These are phyloP conservation scores for Coemansia linderi DNA, from an alignment of 371 early-diverging fungal genomes.

Conservation along the genomic window DNA sequence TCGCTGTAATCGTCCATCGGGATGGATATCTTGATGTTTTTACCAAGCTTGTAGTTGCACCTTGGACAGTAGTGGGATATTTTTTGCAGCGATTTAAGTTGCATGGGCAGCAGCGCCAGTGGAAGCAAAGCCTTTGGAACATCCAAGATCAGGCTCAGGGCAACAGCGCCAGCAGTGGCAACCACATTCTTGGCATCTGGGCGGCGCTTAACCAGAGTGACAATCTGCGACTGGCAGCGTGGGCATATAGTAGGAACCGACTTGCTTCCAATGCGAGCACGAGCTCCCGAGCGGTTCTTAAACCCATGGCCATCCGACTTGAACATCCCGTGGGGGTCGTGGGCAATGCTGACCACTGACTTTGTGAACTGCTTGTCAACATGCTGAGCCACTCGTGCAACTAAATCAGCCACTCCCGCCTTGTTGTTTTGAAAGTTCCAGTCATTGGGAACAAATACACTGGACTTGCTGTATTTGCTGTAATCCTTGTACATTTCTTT, in stretches of 20 bases:
- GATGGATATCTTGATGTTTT: slow-evolving; percentile 33
- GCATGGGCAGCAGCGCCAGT: slow-evolving; percentile 39
- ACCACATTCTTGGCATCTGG: slow-evolving; percentile 29
- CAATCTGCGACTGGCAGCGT: slow-evolving; percentile 31
- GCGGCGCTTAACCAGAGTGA: slow-evolving; percentile 37
- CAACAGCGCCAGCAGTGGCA: slow-evolving; percentile 33
- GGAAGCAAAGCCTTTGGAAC: slow-evolving; percentile 32
- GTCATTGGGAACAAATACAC: slow-evolving; percentile 29
- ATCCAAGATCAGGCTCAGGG: slow-evolving; percentile 27
- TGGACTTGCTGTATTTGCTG: slow-evolving; percentile 24
- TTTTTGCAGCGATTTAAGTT: slow-evolving; percentile 33
- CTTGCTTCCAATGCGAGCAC: slow-evolving; percentile 37
- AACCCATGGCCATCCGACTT: slow-evolving; percentile 12
- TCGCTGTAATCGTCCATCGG: slow-evolving; percentile 13
- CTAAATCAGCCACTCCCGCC: slow-evolving; percentile 20
- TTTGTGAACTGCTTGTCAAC: slow-evolving; percentile 32
- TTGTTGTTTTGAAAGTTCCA: slow-evolving; percentile 23
- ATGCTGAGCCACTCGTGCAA: slow-evolving; percentile 20
- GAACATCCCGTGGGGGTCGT: slow-evolving; percentile 44
- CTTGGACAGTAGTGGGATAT: slow-evolving; percentile 35
- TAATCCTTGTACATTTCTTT: not conserved
- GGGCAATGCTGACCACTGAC: slow-evolving; percentile 30
- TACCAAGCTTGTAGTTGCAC: slow-evolving; percentile 46
- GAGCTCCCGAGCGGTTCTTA: slow-evolving; percentile 9
- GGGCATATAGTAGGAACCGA: slow-evolving; percentile 39